These are phyloP conservation scores for Prunella vulgaris DNA, from an alignment of 257 asterid species.

Conservation along the genomic window DNA sequence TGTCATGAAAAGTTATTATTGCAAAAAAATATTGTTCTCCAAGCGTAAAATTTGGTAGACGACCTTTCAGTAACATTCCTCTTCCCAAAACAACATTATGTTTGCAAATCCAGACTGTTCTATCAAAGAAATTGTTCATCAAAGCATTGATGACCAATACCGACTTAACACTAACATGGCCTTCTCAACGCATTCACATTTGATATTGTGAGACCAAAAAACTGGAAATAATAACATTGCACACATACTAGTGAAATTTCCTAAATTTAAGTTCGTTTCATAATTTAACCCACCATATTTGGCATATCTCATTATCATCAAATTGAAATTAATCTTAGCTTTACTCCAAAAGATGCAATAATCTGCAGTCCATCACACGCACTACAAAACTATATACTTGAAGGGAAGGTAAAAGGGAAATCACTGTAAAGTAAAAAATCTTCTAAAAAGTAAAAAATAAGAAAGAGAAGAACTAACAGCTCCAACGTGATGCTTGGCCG, in stretches of 20 bases:
- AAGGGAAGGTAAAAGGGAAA: background rate
- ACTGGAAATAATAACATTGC: background rate
- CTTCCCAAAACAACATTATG: background rate
- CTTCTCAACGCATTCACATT: background rate
- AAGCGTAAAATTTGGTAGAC: background rate
- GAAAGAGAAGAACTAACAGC: constrained; percentile 46
- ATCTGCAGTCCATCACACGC: background rate
- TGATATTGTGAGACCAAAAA: background rate
- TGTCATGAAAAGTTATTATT: background rate
- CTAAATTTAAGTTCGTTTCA: background rate
- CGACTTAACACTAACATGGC: background rate
- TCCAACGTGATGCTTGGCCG: constrained; percentile 70
- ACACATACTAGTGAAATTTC: background rate
- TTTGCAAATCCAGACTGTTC: background rate
- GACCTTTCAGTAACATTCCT: background rate
- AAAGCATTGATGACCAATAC: background rate
- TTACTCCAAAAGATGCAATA: background rate
- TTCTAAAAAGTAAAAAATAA: background rate
- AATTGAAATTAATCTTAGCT: background rate
- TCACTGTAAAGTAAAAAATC: background rate
- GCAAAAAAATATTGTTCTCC: background rate
- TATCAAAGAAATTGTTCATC: constrained; percentile 1
- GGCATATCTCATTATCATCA: background rate
- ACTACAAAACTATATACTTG: background rate
- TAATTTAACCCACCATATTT: background rate